Evolutionary conservation across 208 protist species (phyloP).

Genomic region (Jaenimonas drosophilae): DNA sequence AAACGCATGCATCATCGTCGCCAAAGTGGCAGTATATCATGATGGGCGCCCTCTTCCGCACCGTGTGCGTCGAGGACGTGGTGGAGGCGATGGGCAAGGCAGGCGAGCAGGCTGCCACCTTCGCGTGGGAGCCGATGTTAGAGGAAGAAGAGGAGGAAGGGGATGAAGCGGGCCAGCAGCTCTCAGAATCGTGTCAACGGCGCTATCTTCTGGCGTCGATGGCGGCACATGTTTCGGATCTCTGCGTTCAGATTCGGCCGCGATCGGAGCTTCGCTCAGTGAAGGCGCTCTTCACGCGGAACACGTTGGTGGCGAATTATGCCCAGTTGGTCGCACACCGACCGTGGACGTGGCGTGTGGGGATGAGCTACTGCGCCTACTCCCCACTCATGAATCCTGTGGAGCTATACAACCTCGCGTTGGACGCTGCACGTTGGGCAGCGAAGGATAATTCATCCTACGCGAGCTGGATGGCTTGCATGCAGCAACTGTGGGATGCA

Average conservation of each 20-base stretch:
- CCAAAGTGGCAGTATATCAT: constrained; percentile 35
- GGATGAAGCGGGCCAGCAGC: neutral
- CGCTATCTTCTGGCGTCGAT: constrained; percentile 44
- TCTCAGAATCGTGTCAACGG: constrained; percentile 11
- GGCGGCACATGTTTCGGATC: constrained; percentile 70
- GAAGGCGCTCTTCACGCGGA: constrained; percentile 60
- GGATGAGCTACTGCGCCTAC: constrained; percentile 49
- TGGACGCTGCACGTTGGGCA: constrained; percentile 15
- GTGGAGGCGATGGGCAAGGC: constrained; percentile 31
- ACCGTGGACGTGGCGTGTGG: constrained; percentile 43
- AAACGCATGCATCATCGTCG: too few species aligned
- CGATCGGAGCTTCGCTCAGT: too few species aligned
- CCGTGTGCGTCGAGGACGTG: constrained; percentile 22
- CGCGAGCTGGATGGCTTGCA: constrained; percentile 28
- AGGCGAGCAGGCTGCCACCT: constrained; percentile 8
- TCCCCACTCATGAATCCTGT: constrained; percentile 60
- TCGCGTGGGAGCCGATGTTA: constrained; percentile 3
- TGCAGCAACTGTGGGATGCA: constrained; percentile 31
- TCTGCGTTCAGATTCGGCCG: too few species aligned
- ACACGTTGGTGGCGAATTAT: constrained; percentile 38
- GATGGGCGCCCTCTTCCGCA: constrained; percentile 21
- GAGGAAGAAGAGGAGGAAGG: neutral
- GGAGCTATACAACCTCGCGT: constrained; percentile 25
- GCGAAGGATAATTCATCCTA: constrained; percentile 23
- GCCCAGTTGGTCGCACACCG: constrained; percentile 28